Conservation (phyloP, 139 green algal genomes). For the Pseudopediastrum boryanum region DNA sequence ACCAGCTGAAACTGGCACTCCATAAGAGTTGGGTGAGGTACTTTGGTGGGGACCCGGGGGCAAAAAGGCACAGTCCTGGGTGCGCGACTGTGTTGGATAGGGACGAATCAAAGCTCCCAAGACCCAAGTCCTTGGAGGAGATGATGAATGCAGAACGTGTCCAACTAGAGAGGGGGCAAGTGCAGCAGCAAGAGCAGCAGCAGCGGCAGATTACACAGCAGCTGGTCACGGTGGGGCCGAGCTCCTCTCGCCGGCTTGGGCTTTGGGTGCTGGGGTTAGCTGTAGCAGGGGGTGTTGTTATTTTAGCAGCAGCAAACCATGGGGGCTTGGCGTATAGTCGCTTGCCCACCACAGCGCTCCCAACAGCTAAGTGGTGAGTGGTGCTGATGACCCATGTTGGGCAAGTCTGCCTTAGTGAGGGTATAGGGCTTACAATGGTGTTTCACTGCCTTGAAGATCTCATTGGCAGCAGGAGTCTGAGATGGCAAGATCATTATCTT, state of each 20-base stretch:
- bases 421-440: no score
- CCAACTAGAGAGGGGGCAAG: background rate
- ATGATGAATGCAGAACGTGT: background rate
- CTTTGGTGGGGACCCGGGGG: background rate
- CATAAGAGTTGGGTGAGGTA: background rate
- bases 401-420: no score
- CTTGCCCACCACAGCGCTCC: no score
- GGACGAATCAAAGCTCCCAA: conserved; percentile 15
- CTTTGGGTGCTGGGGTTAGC: conserved; percentile 8
- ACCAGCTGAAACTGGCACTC: conserved; percentile 6
- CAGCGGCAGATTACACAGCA: background rate
- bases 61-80: background rate
- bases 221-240: no score
- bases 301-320: no score
- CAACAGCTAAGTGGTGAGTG: no score
- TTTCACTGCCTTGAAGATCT: no score
- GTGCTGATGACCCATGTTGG: no score
- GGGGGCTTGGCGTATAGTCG: no score
- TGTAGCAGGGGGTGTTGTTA: no score
- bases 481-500: no score
- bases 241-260: background rate
- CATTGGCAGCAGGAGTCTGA: no score
- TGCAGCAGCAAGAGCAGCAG: conserved; percentile 1
- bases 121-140: background rate
- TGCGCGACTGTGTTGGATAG: conserved; percentile 13